Conservation (phyloP, 106 monocot genomes). For the Narthecium ossifragum region DNA sequence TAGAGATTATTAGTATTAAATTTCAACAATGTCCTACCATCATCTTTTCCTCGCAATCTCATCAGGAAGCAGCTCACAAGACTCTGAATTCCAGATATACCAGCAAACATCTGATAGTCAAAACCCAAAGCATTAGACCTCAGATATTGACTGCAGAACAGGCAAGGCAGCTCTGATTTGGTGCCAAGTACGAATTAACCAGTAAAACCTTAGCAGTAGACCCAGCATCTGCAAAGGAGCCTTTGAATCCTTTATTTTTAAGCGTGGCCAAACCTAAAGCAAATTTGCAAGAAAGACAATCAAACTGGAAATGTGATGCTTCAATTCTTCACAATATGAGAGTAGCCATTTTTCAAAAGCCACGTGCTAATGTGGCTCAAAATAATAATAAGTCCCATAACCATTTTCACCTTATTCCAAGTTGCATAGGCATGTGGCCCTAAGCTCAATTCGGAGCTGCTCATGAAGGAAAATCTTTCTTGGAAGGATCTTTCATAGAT, state of each 20-base stretch:
- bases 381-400: not conserved
- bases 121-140: not conserved
- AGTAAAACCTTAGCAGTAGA: not conserved
- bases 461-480: not conserved
- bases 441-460: no score
- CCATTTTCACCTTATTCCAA: not conserved
- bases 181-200: not conserved
- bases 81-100: constrained; percentile 12
- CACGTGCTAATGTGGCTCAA: not conserved
- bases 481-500: not conserved
- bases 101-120: not conserved
- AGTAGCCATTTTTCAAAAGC: no score
- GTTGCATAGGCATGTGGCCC: not conserved
- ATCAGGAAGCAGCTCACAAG: constrained; percentile 9
- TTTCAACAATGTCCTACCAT: not conserved
- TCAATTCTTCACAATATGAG: no score
- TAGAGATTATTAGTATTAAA: not conserved
- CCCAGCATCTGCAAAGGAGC: constrained; percentile 3
- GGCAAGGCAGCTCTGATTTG: no score
- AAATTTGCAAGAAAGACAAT: not conserved
- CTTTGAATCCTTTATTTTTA: constrained; percentile 2
- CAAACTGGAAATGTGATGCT: not conserved
- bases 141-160: not conserved
- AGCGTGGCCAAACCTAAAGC: not conserved
- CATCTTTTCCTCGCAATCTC: constrained; percentile 7